Base-by-base conservation (phyloP, 331 rosid species). In the Malus hybrid region DNA sequence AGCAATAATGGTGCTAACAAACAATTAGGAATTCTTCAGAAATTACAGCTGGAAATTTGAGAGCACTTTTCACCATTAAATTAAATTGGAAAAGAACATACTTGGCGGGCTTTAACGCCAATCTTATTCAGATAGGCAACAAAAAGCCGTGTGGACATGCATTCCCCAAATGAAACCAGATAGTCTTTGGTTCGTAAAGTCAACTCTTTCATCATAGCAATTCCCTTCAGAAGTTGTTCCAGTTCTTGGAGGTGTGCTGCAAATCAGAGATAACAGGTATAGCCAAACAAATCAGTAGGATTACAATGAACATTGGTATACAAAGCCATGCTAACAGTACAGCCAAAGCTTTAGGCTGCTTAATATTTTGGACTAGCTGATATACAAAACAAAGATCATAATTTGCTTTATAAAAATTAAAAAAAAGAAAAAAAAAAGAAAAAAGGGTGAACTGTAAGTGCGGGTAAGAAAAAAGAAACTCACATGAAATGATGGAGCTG, bases 91-190 rank as follows among this genome's bases (percentile, higher is more conserved):
- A 75, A 79, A 48, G 24, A 48, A 73, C 93, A 78, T 91, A 90
- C 98, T 83, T 93, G 97, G 74, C 93, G 82, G 42, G 96, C 93
- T 77, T 86, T 93, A 65, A 85, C 80, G 48, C 97, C 97, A 64
- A 88, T 42, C 68, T 73, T 88, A 73, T 86, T 90, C 72, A 91
- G 86, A 82, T 88, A 91, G 48, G 94, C 90, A 71, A 94, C 97
- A 82, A 93, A 93, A 62, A 91, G 88, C 91, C 98, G 90, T 46
- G 98, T 91, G 77, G 90, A 91, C 98, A 91, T 91, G 91, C 98
- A 91, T 85, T 93, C 98, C 80, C 98, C 98, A 88, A 93, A 93
- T 33, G 97, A 93, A 83, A 93, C 97, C 76, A 93, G 78, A 77
- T 93, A 93, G 77, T 93, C 98, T 87, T 81, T 93, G 18, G 98